These are phyloP conservation scores for Plantago major DNA, from an alignment of 257 asterid species.

Conservation along the genomic window DNA sequence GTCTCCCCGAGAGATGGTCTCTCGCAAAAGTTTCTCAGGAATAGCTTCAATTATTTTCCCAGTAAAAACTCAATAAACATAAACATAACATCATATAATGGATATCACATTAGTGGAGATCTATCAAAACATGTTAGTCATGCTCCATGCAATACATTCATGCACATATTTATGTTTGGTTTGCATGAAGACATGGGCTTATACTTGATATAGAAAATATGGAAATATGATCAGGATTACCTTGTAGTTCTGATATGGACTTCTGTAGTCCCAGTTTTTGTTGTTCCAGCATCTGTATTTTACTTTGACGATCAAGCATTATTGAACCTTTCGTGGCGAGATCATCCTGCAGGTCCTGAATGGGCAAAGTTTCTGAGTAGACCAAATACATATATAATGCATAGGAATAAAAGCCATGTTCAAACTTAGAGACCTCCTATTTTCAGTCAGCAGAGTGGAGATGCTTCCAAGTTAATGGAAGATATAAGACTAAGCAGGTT, in stretches of 20 bases:
- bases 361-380: constrained; percentile 14
- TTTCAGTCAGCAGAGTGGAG: no score
- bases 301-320: constrained; percentile 5
- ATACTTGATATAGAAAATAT: constrained; percentile 1
- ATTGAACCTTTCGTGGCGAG: constrained; percentile 18
- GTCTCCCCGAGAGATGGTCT: no score
- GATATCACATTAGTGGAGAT: not conserved
- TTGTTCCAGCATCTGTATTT: constrained; percentile 15
- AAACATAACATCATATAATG: not conserved
- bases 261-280: constrained; percentile 9
- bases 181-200: not conserved
- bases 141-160: not conserved
- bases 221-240: constrained; percentile 22
- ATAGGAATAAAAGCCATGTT: not conserved
- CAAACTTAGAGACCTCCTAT: no score
- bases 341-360: constrained; percentile 41
- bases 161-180: not conserved
- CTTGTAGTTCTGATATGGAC: constrained; percentile 37
- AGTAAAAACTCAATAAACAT: no score
- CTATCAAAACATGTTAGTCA: not conserved
- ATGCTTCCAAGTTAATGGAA: no score
- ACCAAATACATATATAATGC: not conserved
- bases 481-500: no score
- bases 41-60: no score
- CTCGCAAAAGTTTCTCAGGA: no score